Percentiles rank a stretch among this genome's conserved stretches.
phyloP scores from a whole-genome alignment of 768 basidiomycete species.

The Russula vinacea region DNA sequence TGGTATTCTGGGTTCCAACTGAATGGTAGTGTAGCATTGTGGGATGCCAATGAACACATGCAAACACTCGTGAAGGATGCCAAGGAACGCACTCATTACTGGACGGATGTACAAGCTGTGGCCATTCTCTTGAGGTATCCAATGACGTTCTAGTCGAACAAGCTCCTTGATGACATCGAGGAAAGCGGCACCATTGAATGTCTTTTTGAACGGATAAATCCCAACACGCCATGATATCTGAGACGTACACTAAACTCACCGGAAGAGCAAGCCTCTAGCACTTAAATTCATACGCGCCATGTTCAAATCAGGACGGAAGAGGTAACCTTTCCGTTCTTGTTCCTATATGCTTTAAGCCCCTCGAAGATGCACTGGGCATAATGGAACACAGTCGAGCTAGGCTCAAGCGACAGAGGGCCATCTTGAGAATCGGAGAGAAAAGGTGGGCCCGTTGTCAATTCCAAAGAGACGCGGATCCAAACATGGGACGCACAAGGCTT shows the following conservation, averaged over 20 bases:
- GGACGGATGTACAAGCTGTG: constrained; percentile 53
- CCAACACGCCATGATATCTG: background rate
- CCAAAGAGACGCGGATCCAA: background rate
- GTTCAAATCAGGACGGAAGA: constrained; percentile 55
- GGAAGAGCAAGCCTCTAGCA: constrained; percentile 43
- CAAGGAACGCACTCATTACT: constrained; percentile 35
- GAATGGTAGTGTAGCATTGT: background rate
- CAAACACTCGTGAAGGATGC: background rate
- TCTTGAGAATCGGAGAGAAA: constrained; percentile 33
- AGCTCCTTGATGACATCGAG: constrained; percentile 48
- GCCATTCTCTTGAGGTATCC: constrained; percentile 50
- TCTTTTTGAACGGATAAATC: constrained; percentile 29
- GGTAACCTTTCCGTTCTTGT: constrained; percentile 43
- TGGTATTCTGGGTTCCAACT: constrained; percentile 48
- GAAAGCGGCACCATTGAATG: constrained; percentile 44
- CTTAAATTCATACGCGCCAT: constrained; percentile 51
- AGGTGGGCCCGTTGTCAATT: background rate
- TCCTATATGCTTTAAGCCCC: constrained; percentile 51
- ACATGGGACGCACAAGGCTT: constrained; percentile 40
- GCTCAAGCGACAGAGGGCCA: constrained; percentile 47
- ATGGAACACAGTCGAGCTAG: constrained; percentile 51
- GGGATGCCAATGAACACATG: background rate
- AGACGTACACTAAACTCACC: constrained; percentile 24
- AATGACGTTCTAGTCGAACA: constrained; percentile 44
- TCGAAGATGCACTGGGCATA: constrained; percentile 53